Percentiles rank a stretch among this genome's conserved stretches.
phyloP scores from a whole-genome alignment of 2,329 filamentous ascomycete genomes.

The Neofusicoccum umdonicola region DNA sequence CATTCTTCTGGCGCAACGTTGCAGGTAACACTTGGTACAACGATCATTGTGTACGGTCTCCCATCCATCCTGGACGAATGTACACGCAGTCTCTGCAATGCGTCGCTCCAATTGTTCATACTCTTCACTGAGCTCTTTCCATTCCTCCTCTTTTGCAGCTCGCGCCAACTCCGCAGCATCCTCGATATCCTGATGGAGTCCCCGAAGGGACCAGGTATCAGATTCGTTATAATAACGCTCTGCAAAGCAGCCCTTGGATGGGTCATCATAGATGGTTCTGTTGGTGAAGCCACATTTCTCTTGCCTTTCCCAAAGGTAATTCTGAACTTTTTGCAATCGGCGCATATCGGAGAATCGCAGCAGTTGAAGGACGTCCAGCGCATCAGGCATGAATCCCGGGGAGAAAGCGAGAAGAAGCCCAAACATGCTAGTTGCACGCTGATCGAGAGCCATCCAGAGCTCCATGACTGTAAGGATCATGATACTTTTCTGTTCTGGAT shows the following conservation, averaged over 20 bases:
- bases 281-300: slow-evolving; percentile 20
- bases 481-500: slow-evolving; percentile 51
- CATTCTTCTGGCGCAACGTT: slow-evolving; percentile 38
- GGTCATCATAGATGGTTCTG: slow-evolving; percentile 51
- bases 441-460: slow-evolving; percentile 59
- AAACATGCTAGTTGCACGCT: slow-evolving; percentile 40
- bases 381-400: slow-evolving; percentile 49
- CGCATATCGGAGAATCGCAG: slow-evolving; percentile 47
- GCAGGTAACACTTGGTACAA: slow-evolving; percentile 48
- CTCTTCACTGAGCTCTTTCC: slow-evolving; percentile 31
- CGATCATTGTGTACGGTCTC: slow-evolving; percentile 19
- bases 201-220: slow-evolving; percentile 23
- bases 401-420: slow-evolving; percentile 53
- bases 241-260: slow-evolving; percentile 45
- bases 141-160: slow-evolving; percentile 41
- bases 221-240: slow-evolving; percentile 43
- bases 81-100: slow-evolving; percentile 31
- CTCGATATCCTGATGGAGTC: slow-evolving; percentile 37
- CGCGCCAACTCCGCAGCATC: slow-evolving; percentile 27
- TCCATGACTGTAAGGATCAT: slow-evolving; percentile 57
- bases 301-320: slow-evolving; percentile 46
- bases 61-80: too few relatives aligned
- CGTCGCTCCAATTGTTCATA: slow-evolving; percentile 39
- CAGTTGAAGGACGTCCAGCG: slow-evolving; percentile 58
- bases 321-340: slow-evolving; percentile 51